phyloP scores from a whole-genome alignment of 768 basidiomycete species.

The Phanerochaete carnosa region DNA sequence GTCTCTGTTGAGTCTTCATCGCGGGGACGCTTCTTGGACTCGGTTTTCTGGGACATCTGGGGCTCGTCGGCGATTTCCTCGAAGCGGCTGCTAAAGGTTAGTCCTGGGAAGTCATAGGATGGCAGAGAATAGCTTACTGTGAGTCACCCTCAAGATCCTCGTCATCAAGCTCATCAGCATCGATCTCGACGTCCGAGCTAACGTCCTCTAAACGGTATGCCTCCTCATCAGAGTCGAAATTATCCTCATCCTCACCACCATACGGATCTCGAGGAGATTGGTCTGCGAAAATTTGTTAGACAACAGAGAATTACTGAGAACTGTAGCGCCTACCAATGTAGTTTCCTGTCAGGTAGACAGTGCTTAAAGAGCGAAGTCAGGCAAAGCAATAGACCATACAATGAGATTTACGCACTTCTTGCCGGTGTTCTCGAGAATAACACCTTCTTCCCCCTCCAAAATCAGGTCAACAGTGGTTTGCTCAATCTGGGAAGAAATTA shows the following conservation, averaged over 20 bases:
- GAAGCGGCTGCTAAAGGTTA: conserved; percentile 51
- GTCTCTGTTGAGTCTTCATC: conserved; percentile 53
- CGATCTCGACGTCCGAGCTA: conserved; percentile 15
- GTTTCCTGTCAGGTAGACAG: conserved; percentile 14
- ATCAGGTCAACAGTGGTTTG: conserved; percentile 69
- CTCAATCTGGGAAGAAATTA: conserved; percentile 53
- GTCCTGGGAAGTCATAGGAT: background rate
- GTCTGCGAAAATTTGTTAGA: conserved; percentile 35
- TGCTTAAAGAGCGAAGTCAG: conserved; percentile 37
- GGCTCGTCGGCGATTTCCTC: conserved; percentile 59
- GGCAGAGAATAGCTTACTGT: conserved; percentile 35
- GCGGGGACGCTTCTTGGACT: conserved; percentile 66
- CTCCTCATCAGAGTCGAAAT: conserved; percentile 30
- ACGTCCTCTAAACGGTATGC: conserved; percentile 11
- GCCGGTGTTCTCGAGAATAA: conserved; percentile 68
- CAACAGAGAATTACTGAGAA: conserved; percentile 53
- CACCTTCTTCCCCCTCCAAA: conserved; percentile 63
- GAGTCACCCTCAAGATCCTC: conserved; percentile 38
- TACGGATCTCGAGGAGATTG: conserved; percentile 38
- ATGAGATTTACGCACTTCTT: conserved; percentile 59
- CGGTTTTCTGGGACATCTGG: background rate
- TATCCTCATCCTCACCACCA: conserved; percentile 28
- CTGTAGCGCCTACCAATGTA: conserved; percentile 27
- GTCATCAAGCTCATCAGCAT: conserved; percentile 10
- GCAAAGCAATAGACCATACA: conserved; percentile 65